A percentile compares a stretch with the other conserved stretches of the same genome.
phyloP scores from a whole-genome alignment of 345 rosid species.

The Melaleuca alternifolia region DNA sequence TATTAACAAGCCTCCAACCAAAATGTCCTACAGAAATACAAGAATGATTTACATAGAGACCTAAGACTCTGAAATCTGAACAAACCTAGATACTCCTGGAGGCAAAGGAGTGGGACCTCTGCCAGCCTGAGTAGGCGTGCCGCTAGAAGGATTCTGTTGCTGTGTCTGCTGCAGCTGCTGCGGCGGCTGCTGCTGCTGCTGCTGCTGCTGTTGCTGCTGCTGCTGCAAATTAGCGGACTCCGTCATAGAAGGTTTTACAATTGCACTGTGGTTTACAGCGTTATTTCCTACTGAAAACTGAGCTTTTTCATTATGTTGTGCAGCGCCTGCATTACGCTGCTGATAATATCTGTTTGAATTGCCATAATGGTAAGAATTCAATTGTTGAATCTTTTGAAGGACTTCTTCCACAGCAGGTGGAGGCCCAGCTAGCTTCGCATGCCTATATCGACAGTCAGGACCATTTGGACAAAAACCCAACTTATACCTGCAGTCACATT shows the following conservation, averaged over 20 bases:
- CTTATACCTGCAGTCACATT: constrained; percentile 66
- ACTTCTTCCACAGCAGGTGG: constrained; percentile 95
- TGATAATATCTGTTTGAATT: constrained; percentile 59
- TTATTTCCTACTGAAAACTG: constrained; percentile 43
- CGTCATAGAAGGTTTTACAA: constrained; percentile 23
- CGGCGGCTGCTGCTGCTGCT: constrained; percentile 50
- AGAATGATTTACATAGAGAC: constrained; percentile 49
- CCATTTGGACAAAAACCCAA: constrained; percentile 99
- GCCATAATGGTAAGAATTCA: constrained; percentile 54
- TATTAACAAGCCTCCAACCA: constrained; percentile 9
- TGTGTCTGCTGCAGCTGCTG: constrained; percentile 57
- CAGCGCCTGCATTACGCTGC: constrained; percentile 41
- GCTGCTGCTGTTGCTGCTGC: constrained; percentile 58
- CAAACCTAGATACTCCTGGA: constrained; percentile 99
- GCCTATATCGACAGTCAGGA: constrained; percentile 93
- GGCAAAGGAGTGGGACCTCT: constrained; percentile 74
- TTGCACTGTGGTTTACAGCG: constrained; percentile 27
- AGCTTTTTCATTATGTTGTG: constrained; percentile 55
- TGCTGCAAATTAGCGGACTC: constrained; percentile 37
- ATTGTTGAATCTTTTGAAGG: constrained; percentile 90
- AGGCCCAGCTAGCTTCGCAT: constrained; percentile 88
- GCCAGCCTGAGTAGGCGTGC: constrained; percentile 51
- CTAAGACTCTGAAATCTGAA: constrained; percentile 57
- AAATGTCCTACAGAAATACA: constrained; percentile 32
- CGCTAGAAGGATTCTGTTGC: constrained; percentile 45